phyloP scores from a whole-genome alignment of 306 rosid genomes.

The Cucumis hystrix region DNA sequence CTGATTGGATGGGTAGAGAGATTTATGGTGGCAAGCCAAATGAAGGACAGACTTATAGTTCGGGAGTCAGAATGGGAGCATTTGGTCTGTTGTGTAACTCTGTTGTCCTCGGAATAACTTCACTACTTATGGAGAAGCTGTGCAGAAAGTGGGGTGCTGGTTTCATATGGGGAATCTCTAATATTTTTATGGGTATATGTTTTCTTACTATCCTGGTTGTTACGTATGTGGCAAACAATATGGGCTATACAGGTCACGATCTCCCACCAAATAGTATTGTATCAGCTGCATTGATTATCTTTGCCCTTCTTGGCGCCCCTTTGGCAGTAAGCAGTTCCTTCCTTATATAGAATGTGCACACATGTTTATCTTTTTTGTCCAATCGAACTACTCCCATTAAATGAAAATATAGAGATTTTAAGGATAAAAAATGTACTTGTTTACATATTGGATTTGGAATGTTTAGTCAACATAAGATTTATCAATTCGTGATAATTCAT shows the following conservation, averaged over 20 bases:
- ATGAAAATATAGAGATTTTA: not conserved
- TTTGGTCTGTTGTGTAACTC: conserved; percentile 87
- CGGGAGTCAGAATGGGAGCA: conserved; percentile 91
- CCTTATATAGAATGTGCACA: not conserved
- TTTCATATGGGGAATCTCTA: conserved; percentile 83
- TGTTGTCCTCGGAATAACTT: conserved; percentile 77
- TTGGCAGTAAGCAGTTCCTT: conserved; percentile 55
- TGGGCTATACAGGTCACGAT: conserved; percentile 33
- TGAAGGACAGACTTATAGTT: conserved; percentile 47
- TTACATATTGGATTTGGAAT: not conserved
- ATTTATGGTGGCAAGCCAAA: conserved; percentile 93
- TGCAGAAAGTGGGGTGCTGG: conserved; percentile 83
- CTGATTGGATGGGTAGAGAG: conserved; percentile 99
- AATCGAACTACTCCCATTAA: not conserved
- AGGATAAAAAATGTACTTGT: not conserved
- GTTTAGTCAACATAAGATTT: not conserved
- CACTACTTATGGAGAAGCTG: conserved; percentile 77
- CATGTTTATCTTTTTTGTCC: not conserved
- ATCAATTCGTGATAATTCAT: not conserved
- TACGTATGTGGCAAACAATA: conserved; percentile 49
- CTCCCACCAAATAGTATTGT: conserved; percentile 58
- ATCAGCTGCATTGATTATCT: conserved; percentile 45
- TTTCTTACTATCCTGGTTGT: conserved; percentile 59
- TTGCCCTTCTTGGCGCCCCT: conserved; percentile 78
- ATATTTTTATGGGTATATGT: conserved; percentile 72